These are phyloP conservation scores for Cudoniella acicularis DNA, from an alignment of 495 filamentous ascomycete genomes.

Conservation along the genomic window DNA sequence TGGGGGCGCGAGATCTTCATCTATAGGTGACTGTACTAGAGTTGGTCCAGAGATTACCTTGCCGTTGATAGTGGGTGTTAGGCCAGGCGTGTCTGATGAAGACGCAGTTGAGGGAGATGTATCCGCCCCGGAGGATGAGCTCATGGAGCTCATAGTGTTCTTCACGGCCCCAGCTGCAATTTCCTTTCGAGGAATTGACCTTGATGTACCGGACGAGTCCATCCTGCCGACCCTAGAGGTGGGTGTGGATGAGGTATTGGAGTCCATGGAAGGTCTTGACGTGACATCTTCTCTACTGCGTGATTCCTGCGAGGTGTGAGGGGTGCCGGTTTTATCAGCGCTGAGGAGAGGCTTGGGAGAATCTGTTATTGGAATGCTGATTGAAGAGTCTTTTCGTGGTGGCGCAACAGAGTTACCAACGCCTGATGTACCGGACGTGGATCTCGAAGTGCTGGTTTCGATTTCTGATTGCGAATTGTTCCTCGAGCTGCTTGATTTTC, in stretches of 20 bases:
- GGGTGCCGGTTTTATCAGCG: conserved; percentile 39
- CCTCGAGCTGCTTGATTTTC: conserved; percentile 56
- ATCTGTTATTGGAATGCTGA: conserved; percentile 13
- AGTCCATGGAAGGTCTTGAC: conserved; percentile 38
- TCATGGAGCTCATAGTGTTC: conserved; percentile 15
- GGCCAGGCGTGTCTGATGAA: conserved; percentile 24
- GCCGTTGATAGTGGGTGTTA: conserved; percentile 36
- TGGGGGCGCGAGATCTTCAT: conserved; percentile 21
- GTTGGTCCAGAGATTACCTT: conserved; percentile 28
- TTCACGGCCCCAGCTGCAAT: conserved; percentile 22
- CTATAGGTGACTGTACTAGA: conserved; percentile 10
- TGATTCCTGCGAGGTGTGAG: conserved; percentile 46
- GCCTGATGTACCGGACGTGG: conserved; percentile 4
- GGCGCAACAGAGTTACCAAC: conserved; percentile 4
- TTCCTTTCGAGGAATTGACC: conserved; percentile 47
- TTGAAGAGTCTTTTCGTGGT: conserved; percentile 13
- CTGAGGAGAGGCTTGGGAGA: conserved; percentile 19
- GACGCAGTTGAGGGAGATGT: conserved; percentile 25
- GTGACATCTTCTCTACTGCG: conserved; percentile 42
- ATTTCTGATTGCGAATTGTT: conserved; percentile 58
- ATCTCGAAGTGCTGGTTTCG: conserved; percentile 9
- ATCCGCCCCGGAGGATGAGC: conserved; percentile 20
- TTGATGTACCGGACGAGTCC: conserved; percentile 30
- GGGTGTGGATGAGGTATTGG: conserved; percentile 24
- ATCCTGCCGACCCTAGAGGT: conserved; percentile 29